These are phyloP conservation scores for Zygosaccharomyces pseudobailii DNA, from an alignment of 1,139 yeast species.

Conservation along the genomic window DNA sequence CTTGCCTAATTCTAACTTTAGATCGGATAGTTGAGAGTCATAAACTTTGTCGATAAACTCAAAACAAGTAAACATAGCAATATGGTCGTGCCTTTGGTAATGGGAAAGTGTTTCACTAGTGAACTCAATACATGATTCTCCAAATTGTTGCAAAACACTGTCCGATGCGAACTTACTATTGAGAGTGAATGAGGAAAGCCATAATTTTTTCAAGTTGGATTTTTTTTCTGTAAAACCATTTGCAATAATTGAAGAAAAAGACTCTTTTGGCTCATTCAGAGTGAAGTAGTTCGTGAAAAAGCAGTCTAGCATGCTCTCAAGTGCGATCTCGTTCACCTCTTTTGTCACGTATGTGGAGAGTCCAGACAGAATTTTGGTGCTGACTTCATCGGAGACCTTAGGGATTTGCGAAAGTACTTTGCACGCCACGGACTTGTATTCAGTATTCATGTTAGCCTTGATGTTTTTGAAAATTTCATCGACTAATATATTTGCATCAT, in stretches of 20 bases:
- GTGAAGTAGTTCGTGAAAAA: conserved; percentile 43
- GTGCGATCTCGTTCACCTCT: conserved; percentile 70
- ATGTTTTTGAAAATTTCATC: conserved; percentile 55
- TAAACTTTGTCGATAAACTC: conserved; percentile 17
- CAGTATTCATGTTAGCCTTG: conserved; percentile 62
- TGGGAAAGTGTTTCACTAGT: conserved; percentile 21
- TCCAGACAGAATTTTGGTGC: conserved; percentile 39
- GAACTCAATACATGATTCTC: conserved; percentile 32
- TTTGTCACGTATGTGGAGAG: conserved; percentile 54
- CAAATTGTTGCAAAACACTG: conserved; percentile 33
- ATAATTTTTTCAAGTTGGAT: conserved; percentile 54
- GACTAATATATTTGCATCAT: conserved; percentile 34
- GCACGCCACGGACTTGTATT: conserved; percentile 53
- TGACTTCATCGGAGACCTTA: conserved; percentile 25
- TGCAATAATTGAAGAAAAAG: conserved; percentile 35
- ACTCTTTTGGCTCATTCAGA: conserved; percentile 14
- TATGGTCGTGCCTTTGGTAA: conserved; percentile 22
- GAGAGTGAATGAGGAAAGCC: conserved; percentile 48
- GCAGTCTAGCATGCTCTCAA: conserved; percentile 48
- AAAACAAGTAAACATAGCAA: conserved; percentile 22
- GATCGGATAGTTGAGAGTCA: conserved; percentile 4
- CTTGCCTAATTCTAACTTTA: conserved; percentile 11
- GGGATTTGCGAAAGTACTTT: conserved; percentile 38
- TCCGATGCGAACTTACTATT: conserved; percentile 38
- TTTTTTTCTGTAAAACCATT: conserved; percentile 67